Conservation (phyloP, 164 flowering plant species). For the Stephania cephalantha region DNA sequence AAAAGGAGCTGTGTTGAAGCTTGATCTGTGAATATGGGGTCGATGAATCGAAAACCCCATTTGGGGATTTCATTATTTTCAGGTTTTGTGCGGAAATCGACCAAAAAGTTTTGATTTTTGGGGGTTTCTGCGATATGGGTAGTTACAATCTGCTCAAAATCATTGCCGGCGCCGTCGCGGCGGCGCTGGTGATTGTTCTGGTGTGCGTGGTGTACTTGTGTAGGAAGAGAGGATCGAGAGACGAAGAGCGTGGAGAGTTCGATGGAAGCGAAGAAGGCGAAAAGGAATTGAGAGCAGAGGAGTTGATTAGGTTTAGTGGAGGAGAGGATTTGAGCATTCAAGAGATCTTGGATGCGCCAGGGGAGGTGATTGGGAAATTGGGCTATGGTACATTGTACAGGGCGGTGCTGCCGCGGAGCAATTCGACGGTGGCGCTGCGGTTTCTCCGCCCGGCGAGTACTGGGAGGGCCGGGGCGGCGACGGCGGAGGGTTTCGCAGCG, state of each 20-base stretch:
- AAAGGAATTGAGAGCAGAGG: constrained; percentile 26
- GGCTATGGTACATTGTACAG: constrained; percentile 82
- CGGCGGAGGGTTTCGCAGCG: constrained; percentile 28
- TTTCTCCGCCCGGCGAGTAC: constrained; percentile 79
- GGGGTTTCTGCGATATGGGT: constrained; percentile 20
- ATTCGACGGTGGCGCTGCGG: constrained; percentile 49
- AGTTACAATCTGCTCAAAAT: constrained; percentile 29
- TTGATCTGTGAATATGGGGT: neutral
- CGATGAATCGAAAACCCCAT: neutral
- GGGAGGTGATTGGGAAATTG: constrained; percentile 92
- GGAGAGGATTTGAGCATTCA: constrained; percentile 54
- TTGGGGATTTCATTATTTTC: neutral
- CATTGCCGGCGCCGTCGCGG: constrained; percentile 21
- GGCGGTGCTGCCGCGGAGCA: constrained; percentile 46
- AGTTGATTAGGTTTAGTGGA: constrained; percentile 52
- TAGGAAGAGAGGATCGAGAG: constrained; percentile 19
- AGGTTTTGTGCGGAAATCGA: neutral
- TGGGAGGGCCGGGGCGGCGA: constrained; percentile 24
- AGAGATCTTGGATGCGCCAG: constrained; percentile 89
- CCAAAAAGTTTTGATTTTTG: neutral
- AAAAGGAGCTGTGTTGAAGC: constrained; percentile 8
- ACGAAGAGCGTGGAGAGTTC: constrained; percentile 16
- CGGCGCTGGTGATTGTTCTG: constrained; percentile 19
- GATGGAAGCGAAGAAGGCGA: constrained; percentile 23
- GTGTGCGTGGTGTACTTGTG: constrained; percentile 28